Conservation (phyloP, 2,329 filamentous ascomycete genomes). For the Pseudopithomyces maydicus region DNA sequence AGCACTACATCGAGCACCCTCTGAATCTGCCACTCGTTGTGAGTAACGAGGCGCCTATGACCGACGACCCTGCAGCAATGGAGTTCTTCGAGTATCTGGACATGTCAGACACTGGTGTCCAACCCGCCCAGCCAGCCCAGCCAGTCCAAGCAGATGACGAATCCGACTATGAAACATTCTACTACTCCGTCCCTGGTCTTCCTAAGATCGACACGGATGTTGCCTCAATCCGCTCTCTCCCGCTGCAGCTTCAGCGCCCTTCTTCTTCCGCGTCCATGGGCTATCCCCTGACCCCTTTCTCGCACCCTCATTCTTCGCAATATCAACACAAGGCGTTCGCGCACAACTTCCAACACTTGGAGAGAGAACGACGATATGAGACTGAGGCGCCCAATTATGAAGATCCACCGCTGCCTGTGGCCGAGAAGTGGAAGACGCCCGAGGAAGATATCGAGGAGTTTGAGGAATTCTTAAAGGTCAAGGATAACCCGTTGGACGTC, state of each 20-base stretch:
- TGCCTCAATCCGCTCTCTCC: slow-evolving; percentile 31
- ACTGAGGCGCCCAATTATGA: background rate
- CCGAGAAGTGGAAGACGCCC: slow-evolving; percentile 52
- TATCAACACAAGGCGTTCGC: background rate
- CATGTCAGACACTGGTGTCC: slow-evolving; percentile 44
- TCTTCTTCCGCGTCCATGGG: slow-evolving; percentile 16
- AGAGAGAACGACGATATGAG: slow-evolving; percentile 16
- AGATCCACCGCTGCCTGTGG: background rate
- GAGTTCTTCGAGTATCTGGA: slow-evolving; percentile 85
- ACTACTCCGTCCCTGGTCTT: slow-evolving; percentile 12
- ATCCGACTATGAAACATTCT: slow-evolving; percentile 17
- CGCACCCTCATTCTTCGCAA: slow-evolving; percentile 24
- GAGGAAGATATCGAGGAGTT: slow-evolving; percentile 76
- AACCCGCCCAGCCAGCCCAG: slow-evolving; percentile 13
- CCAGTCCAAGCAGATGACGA: slow-evolving; percentile 18
- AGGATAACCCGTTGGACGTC: slow-evolving; percentile 85
- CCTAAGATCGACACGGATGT: slow-evolving; percentile 29
- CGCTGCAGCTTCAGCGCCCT: slow-evolving; percentile 22
- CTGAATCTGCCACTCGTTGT: slow-evolving; percentile 85
- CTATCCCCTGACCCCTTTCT: slow-evolving; percentile 35
- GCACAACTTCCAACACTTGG: slow-evolving; percentile 18
- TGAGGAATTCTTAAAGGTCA: slow-evolving; percentile 74
- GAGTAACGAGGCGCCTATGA: slow-evolving; percentile 66
- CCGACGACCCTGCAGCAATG: slow-evolving; percentile 54
- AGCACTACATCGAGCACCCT: slow-evolving; percentile 84